Conservation (phyloP, 768 basidiomycete species). For the Kwoniella botswanensis region DNA sequence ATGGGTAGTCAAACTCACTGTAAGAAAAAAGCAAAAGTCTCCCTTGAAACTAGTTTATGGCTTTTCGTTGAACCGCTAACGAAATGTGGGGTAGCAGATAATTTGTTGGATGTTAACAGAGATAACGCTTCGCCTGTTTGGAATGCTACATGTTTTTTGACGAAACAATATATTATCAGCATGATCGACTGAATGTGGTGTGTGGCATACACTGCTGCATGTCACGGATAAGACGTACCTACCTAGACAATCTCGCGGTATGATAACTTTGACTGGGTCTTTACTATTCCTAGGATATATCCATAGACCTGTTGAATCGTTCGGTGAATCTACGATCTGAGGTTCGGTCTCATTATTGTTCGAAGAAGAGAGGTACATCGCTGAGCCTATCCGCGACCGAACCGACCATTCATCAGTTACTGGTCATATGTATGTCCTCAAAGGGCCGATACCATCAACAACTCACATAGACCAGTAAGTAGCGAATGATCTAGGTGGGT, state of each 20-base stretch:
- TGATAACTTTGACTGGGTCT: slow-evolving; percentile 77
- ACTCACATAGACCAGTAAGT: slow-evolving; percentile 87
- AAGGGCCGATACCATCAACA: not conserved
- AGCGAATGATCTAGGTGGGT: slow-evolving; percentile 85
- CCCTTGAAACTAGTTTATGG: slow-evolving; percentile 65
- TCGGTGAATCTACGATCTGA: slow-evolving; percentile 67
- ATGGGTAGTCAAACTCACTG: slow-evolving; percentile 48
- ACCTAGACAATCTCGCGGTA: slow-evolving; percentile 66
- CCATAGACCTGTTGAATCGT: slow-evolving; percentile 81
- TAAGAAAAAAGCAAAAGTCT: slow-evolving; percentile 68
- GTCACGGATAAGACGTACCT: slow-evolving; percentile 1
- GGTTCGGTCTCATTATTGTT: not conserved
- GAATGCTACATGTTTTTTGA: slow-evolving; percentile 67
- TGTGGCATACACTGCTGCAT: too few relatives aligned
- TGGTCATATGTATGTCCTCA: not conserved
- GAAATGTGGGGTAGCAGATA: slow-evolving; percentile 93
- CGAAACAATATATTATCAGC: not conserved
- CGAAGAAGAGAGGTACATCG: slow-evolving; percentile 75
- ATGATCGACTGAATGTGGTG: too few relatives aligned
- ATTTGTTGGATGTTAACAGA: slow-evolving; percentile 76
- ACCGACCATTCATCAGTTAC: not conserved
- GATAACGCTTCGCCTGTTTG: slow-evolving; percentile 97
- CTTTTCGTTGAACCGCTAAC: slow-evolving; percentile 70
- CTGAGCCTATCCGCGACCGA: slow-evolving; percentile 56
- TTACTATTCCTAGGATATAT: slow-evolving; percentile 80